Conservation (phyloP, 495 filamentous ascomycete species). For the Podospora anserina region DNA sequence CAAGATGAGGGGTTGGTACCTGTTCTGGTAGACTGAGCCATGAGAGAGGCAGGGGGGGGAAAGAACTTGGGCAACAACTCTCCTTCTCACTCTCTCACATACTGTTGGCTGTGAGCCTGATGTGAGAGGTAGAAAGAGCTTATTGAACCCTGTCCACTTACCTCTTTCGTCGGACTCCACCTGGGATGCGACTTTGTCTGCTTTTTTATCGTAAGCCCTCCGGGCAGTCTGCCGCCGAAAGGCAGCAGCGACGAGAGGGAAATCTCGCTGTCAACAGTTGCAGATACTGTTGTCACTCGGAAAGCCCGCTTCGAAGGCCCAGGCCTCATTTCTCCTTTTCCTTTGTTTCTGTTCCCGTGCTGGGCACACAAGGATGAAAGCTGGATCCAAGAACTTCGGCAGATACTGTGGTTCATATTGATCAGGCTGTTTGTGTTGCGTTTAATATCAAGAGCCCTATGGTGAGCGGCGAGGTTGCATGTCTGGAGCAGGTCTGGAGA, state of each 20-base stretch:
- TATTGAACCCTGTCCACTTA: conserved; percentile 8
- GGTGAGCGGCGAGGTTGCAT: conserved; percentile 3
- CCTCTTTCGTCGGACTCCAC: conserved; percentile 9
- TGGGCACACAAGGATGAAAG: background rate
- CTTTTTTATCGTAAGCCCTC: background rate
- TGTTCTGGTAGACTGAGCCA: background rate
- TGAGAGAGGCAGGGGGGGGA: no score
- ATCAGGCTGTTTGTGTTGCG: background rate
- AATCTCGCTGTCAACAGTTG: background rate
- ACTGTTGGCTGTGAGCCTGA: background rate
- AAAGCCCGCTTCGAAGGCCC: conserved; percentile 2
- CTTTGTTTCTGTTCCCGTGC: no score
- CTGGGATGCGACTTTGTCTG: conserved; percentile 16
- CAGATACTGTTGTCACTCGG: conserved; percentile 9
- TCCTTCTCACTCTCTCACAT: background rate
- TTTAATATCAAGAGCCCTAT: conserved; percentile 6
- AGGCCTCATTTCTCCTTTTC: background rate
- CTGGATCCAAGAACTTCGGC: background rate
- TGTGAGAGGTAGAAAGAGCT: background rate
- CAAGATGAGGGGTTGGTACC: conserved; percentile 8
- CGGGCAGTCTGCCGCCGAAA: background rate
- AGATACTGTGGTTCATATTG: background rate
- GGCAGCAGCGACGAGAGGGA: conserved; percentile 5
- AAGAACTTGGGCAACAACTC: background rate
- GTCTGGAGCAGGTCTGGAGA: background rate